A percentile compares a stretch with the other conserved stretches of the same genome.
Evolutionary conservation across 2,329 filamentous ascomycete species (phyloP).

Genomic region (Tolypocladium guangdongense): DNA sequence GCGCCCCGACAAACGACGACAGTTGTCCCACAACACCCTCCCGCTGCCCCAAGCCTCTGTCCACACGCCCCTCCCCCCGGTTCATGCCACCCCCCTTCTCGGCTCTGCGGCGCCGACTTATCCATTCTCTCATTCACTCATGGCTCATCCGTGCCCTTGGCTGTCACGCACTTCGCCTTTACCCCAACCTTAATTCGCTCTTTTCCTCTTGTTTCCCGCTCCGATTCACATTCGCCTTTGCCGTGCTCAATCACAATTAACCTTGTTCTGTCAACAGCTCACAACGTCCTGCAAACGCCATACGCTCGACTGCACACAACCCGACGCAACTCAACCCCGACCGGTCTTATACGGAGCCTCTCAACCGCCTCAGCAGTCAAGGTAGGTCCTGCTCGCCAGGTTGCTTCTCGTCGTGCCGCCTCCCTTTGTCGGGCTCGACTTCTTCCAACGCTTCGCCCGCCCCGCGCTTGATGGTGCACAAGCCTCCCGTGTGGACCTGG

Average conservation of each 20-base stretch:
- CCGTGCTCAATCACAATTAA: neutral
- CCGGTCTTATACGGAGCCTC: neutral
- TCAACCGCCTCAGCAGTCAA: neutral
- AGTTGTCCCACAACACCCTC: too few relatives aligned
- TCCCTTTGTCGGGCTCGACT: neutral
- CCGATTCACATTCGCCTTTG: neutral
- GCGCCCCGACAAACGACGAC: neutral
- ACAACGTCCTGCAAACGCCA: neutral
- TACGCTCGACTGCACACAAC: neutral
- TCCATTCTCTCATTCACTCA: constrained; percentile 15
- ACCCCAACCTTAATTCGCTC: constrained; percentile 9
- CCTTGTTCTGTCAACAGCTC: neutral
- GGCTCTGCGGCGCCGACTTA: constrained; percentile 23
- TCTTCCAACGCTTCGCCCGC: neutral
- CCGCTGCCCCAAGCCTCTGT: too few relatives aligned
- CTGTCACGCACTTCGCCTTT: constrained; percentile 8
- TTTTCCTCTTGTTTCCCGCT: constrained; percentile 3
- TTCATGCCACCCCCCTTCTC: constrained; percentile 16
- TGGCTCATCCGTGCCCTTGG: constrained; percentile 13
- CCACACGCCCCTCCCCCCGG: constrained; percentile 1
- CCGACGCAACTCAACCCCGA: neutral
- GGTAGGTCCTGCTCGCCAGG: neutral
- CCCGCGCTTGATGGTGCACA: neutral
- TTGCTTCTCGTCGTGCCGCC: neutral
- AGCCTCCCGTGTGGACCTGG: neutral